Evolutionary conservation across 1,139 yeast genomes (phyloP).

Genomic region (Protomyces gravidus): DNA sequence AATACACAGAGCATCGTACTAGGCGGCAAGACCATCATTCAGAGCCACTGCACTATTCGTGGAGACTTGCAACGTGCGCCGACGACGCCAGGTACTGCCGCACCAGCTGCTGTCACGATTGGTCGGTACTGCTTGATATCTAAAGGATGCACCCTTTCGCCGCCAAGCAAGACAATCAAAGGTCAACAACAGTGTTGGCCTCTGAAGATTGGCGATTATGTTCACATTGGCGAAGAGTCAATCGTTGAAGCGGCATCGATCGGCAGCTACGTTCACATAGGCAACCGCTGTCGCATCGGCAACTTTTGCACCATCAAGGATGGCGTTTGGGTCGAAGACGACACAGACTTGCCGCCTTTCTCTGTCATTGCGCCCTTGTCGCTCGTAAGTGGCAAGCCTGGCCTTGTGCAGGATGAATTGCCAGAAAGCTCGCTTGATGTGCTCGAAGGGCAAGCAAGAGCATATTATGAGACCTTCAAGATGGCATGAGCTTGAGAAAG

Average conservation of each 20-base stretch:
- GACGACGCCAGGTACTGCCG: constrained; percentile 35
- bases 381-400: constrained; percentile 41
- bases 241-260: constrained; percentile 45
- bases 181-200: constrained; percentile 38
- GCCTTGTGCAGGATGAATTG: constrained; percentile 36
- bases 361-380: constrained; percentile 60
- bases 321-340: constrained; percentile 53
- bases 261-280: constrained; percentile 52
- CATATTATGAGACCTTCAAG: constrained; percentile 4
- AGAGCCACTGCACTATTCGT: constrained; percentile 26
- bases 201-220: constrained; percentile 56
- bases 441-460: constrained; percentile 39
- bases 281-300: constrained; percentile 53
- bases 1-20: constrained; percentile 47
- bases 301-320: constrained; percentile 56
- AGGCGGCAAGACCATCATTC: constrained; percentile 42
- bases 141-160: constrained; percentile 40
- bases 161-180: constrained; percentile 38
- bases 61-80: constrained; percentile 29
- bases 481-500: not conserved
- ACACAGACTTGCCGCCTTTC: constrained; percentile 52
- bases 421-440: constrained; percentile 43
- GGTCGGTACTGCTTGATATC: constrained; percentile 40
- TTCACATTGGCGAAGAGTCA: constrained; percentile 49
- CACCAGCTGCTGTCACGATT: constrained; percentile 14